Evolutionary conservation across 345 rosid species (phyloP), one percentile per base, ranked within the genome.

Genomic region (Anacardium occidentale): DNA sequence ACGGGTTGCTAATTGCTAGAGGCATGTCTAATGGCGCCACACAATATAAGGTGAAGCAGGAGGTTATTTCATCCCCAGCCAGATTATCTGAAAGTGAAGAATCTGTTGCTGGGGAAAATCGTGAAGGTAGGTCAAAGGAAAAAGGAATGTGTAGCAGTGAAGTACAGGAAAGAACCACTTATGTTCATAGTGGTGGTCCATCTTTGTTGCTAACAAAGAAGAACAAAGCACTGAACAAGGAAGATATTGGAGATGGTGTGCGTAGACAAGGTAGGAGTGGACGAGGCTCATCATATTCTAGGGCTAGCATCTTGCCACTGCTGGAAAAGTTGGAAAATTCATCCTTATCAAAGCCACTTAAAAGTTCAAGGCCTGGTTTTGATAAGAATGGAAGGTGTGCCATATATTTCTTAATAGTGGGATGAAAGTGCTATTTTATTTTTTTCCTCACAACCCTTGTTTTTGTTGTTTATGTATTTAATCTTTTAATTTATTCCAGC

Each of bases 81-180:
- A 79, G 79, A 74, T 77, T 84, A 64, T 80, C 87, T 68, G 89
- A 87, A 79, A 82, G 86, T 75, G 89, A 87, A 75, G 91, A 85
- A 75, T 81, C 83, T 52, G 83, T 79, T 45, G 80, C 73, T 68
- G 82, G 84, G 62, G 88, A 83, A 68, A 83, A 76, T 74, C 83
- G 63, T 52, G 85, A 78, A 48, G 5, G 72, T 60, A 79, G 75
- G 62, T 71, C 57, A 24, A 86, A 80, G 75, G 86, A 80, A 45
- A 84, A 79, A 76, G 80, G 76, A 69, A 40, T 44, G 11, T 40
- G 78, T 58, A 68, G 68, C 67, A 52, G 61, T 75, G 85, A 82
- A 63, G 69, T 61, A 3, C 85, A 71, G 73, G 85, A 82, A 69
- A 83, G 76, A 66, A 69, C 63, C 7, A 47, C 60, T 3, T 53